Evolutionary conservation across 2,329 filamentous ascomycete species (phyloP).

Genomic region (Cordyceps cicadae): DNA sequence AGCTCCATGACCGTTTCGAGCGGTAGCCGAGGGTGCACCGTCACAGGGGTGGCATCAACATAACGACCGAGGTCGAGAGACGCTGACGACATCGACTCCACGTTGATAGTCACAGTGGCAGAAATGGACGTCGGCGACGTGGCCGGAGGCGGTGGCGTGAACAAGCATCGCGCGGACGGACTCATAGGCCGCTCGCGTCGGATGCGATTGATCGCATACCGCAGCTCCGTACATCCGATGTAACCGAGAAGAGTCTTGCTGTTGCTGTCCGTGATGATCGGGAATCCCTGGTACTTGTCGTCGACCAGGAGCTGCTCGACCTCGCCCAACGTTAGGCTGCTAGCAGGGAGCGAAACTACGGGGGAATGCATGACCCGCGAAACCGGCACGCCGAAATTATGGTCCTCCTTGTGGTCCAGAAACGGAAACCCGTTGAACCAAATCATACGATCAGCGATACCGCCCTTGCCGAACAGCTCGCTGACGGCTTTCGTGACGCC

Average conservation of each 20-base stretch:
- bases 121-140: constrained; percentile 31
- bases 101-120: constrained; percentile 47
- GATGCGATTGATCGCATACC: constrained; percentile 78
- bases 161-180: constrained; percentile 63
- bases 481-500: constrained; percentile 91
- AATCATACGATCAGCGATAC: constrained; percentile 97
- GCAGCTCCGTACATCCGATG: constrained; percentile 84
- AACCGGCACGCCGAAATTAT: constrained; percentile 91
- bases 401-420: constrained; percentile 93
- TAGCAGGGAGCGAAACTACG: constrained; percentile 64
- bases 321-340: constrained; percentile 65
- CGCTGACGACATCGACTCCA: constrained; percentile 45
- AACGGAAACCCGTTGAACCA: constrained; percentile 98
- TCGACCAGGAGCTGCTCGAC: constrained; percentile 69
- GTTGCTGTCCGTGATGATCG: constrained; percentile 68
- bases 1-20: constrained; percentile 98
- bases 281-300: constrained; percentile 86
- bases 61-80: constrained; percentile 76
- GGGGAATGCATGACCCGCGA: constrained; percentile 80
- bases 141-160: constrained; percentile 42
- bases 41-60: constrained; percentile 80
- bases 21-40: constrained; percentile 81
- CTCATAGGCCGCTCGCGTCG: constrained; percentile 61
- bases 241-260: constrained; percentile 76
- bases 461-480: constrained; percentile 86